Base-by-base conservation (phyloP, 805 yeast genomes). In the Candida andamanensis region DNA sequence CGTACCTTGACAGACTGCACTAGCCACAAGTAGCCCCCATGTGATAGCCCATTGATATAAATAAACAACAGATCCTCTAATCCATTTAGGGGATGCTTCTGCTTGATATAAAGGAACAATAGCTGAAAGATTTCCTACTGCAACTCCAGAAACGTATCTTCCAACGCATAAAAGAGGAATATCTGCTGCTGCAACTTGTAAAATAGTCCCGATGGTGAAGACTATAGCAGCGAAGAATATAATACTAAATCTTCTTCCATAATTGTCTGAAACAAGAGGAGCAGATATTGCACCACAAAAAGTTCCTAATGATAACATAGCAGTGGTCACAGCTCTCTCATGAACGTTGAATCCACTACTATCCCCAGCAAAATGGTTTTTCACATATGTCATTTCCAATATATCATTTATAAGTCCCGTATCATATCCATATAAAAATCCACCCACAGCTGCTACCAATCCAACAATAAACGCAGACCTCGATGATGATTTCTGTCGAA, bases 41-140 rank as follows among this genome's bases (percentile, higher is more conserved):
- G 92, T 81, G 45, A 85, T 81, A 9, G 94, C 92, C 90, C 94
- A 85, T 55, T 84, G 95, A 55, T 81, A 85, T 35, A 82, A 71
- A 34, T 83, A 75, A 28, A 83, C 86, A 40, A 81, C 67, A 13
- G 86, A 75, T 45, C 94, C 94, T 61, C 94, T 69, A 30, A 83
- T 74, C 69, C 82, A 78, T 46, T 72, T 77, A 17, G 92, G 92
- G 12, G 86, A 74, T 23, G 84, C 78, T 55, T 83, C 85, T 19
- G 89, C 81, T 64, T 80, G 80, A 52, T 82, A 83, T 53, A 85
- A 60, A 30, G 94, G 89, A 20, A 81, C 83, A 36, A 80, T 67
- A 26, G 87, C 85, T 23, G 89, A 76, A 24, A 83, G 69, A 39
- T 77, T 75, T 45, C 95, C 95, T 39, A 85, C 85, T 37, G 85